A percentile compares a stretch with the other conserved stretches of the same genome.
phyloP scores from a whole-genome alignment of 2,329 filamentous ascomycete genomes.

The Shiraia bambusicola region DNA sequence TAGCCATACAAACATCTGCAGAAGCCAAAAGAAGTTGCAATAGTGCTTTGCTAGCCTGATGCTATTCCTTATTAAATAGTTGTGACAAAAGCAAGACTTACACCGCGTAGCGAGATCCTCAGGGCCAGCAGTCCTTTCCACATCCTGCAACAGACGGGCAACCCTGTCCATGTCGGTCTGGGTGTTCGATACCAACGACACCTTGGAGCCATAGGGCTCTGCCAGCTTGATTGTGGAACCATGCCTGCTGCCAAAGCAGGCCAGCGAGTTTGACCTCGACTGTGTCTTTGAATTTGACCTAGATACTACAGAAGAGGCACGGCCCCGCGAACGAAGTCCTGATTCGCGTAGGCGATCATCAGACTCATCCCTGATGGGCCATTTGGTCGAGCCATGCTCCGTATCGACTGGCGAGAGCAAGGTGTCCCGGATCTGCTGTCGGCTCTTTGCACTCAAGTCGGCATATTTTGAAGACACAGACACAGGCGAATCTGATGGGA shows the following conservation, averaged over 20 bases:
- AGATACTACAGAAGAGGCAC: constrained; percentile 28
- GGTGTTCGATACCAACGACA: constrained; percentile 35
- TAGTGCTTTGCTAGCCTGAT: not conserved
- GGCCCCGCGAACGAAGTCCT: constrained; percentile 24
- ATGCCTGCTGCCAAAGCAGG: constrained; percentile 26
- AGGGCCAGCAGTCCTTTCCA: constrained; percentile 51
- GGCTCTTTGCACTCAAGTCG: constrained; percentile 28
- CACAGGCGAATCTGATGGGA: constrained; percentile 22
- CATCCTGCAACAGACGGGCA: constrained; percentile 49
- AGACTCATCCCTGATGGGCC: constrained; percentile 23
- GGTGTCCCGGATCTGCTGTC: constrained; percentile 33
- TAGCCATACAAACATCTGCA: not conserved
- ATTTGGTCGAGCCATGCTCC: constrained; percentile 20
- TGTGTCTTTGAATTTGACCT: constrained; percentile 27
- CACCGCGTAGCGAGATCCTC: constrained; percentile 51
- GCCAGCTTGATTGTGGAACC: constrained; percentile 26
- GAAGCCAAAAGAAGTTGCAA: not conserved
- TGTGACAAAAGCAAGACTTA: constrained; percentile 18
- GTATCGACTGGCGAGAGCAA: constrained; percentile 31
- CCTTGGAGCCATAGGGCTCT: constrained; percentile 27
- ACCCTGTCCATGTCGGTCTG: constrained; percentile 49
- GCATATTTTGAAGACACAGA: constrained; percentile 27
- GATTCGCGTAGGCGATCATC: constrained; percentile 22
- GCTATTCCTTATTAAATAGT: not conserved
- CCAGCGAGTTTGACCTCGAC: constrained; percentile 28